Conservation (phyloP, 805 yeast genomes). For the Torulaspora maleeae region DNA sequence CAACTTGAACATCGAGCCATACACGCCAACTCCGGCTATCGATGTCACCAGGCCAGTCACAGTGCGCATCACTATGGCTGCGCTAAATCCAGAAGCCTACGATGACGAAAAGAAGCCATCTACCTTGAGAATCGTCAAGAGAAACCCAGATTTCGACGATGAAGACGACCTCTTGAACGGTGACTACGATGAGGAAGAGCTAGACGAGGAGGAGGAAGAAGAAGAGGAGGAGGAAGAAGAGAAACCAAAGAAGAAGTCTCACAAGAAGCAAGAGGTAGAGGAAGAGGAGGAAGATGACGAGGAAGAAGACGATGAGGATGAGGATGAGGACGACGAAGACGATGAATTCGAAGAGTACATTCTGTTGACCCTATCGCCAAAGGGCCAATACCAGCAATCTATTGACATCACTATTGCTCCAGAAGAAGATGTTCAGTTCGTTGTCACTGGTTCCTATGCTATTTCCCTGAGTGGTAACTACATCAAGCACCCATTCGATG, state of each 20-base stretch:
- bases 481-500: conserved; percentile 90
- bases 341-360: conserved; percentile 80
- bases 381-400: conserved; percentile 79
- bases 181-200: conserved; percentile 43
- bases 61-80: conserved; percentile 88
- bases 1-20: conserved; percentile 82
- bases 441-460: conserved; percentile 93
- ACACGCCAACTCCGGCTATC: conserved; percentile 80
- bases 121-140: conserved; percentile 83
- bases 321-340: conserved; percentile 57
- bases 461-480: conserved; percentile 92
- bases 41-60: conserved; percentile 84
- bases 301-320: conserved; percentile 50
- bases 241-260: conserved; percentile 41
- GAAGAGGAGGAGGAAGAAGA: conserved; percentile 39
- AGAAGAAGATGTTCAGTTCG: conserved; percentile 89
- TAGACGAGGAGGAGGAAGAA: conserved; percentile 43
- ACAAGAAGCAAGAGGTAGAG: conserved; percentile 51
- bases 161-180: conserved; percentile 44
- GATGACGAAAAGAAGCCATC: conserved; percentile 82
- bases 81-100: conserved; percentile 80
- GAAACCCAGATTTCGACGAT: conserved; percentile 46
- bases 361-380: conserved; percentile 86
- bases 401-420: conserved; percentile 86
- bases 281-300: conserved; percentile 48